Evolutionary conservation across 768 basidiomycete genomes (phyloP), one percentile per base, ranked within the genome.

Genomic region (Polyporus arcularius): DNA sequence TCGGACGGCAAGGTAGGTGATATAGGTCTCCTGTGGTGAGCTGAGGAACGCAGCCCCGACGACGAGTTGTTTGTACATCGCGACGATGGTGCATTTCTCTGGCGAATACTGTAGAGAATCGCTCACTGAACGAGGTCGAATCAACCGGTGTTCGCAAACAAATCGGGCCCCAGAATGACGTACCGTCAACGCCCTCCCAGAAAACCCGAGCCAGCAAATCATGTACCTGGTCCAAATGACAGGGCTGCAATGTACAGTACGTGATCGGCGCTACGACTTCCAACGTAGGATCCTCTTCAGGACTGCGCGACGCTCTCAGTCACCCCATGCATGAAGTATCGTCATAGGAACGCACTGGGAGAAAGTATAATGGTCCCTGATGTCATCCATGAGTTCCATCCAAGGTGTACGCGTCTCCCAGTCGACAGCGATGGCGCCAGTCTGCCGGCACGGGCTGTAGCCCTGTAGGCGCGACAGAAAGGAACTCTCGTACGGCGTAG

Each of bases 11-110:
- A 94, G 79, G 63, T 92, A 94, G 18, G 90, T 92, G 55, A 94
- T 90, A 67, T 94, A 94, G 3, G 89, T 87, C 70, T 92, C 89
- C 51, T 82, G 82, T 0, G 92, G 92, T 26, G 89, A 91, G 71
- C 86, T 90, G 60, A 92, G 74, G 60, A 93, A 82, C 12, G 88
- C 89, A 16, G 84, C 82, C 15, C 92, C 92, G 8, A 93, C 80
- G 5, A 94, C 89, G 11, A 92, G 76, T 43, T 72, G 72, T 59
- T 85, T 87, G 73, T 92, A 92, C 59, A 78, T 79, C 4, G 89
- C 90, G 30, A 94, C 76, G n/a, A 94, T 80, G 0, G 91, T 93
- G 47, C 84, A 89, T 39, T 80, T 81, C 65, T 90, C 89, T 1
- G 92, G 89, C 4, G 75, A 78, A 63, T 85, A 85, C 46, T 86